Evolutionary conservation across 208 protist species (phyloP).

Genomic region (Perkinsela sp.): DNA sequence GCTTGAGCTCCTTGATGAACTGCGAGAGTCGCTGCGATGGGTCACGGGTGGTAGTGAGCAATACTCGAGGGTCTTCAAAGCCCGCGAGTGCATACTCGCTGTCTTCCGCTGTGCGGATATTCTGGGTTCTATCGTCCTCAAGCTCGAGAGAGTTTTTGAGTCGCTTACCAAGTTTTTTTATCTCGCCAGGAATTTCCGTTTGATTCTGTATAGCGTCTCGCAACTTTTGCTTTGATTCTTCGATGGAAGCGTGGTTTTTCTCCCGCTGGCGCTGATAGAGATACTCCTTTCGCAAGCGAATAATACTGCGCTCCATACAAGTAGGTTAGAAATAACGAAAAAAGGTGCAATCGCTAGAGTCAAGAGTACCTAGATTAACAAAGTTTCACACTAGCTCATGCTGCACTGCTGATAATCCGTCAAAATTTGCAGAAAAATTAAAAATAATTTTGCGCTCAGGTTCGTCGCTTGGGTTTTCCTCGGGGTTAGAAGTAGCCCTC

Average conservation of each 20-base stretch:
- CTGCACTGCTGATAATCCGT: too few species aligned
- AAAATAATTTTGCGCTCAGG: too few species aligned
- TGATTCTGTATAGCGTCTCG: conserved; percentile 29
- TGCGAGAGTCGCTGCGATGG: conserved; percentile 76
- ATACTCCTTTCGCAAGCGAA: conserved; percentile 51
- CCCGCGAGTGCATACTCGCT: conserved; percentile 90
- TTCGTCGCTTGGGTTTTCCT: too few species aligned
- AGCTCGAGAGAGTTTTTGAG: conserved; percentile 62
- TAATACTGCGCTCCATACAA: conserved; percentile 55
- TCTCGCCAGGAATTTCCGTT: conserved; percentile 40
- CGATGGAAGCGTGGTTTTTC: conserved; percentile 35
- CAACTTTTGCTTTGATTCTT: conserved; percentile 38
- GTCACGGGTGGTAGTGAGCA: conserved; percentile 92
- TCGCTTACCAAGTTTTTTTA: conserved; percentile 38
- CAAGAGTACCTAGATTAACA: too few species aligned
- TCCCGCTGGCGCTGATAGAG: conserved; percentile 44
- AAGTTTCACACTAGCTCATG: too few species aligned
- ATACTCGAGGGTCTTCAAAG: conserved; percentile 79
- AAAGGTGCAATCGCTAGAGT: too few species aligned
- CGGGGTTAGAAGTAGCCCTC: too few species aligned
- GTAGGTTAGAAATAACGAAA: not conserved
- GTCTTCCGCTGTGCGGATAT: conserved; percentile 46
- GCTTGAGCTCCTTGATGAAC: conserved; percentile 91
- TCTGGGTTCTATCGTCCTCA: conserved; percentile 38
- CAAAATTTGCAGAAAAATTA: too few species aligned